Evolutionary conservation across 1,139 yeast genomes (phyloP).

Genomic region (Candida glucosophila): DNA sequence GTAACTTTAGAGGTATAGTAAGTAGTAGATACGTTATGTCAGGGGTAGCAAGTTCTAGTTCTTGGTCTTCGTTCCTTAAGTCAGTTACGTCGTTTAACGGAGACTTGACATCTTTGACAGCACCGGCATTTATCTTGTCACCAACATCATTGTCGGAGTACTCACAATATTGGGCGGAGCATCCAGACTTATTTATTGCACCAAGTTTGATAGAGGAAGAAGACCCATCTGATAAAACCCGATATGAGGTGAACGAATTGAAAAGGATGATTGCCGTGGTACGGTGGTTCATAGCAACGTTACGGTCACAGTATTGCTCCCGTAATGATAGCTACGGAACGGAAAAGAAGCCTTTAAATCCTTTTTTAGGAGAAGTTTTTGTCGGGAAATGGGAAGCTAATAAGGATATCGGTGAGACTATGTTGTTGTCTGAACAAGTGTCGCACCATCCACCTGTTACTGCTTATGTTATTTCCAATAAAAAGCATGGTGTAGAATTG

Average conservation of each 20-base stretch:
- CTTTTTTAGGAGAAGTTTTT: conserved; percentile 87
- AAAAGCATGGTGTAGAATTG: conserved; percentile 54
- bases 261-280: conserved; percentile 72
- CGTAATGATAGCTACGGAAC: conserved; percentile 85
- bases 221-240: conserved; percentile 26
- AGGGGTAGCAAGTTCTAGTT: conserved; percentile 26
- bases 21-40: conserved; percentile 9
- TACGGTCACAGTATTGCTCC: conserved; percentile 88
- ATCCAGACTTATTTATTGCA: conserved; percentile 71
- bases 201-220: conserved; percentile 45
- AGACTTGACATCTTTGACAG: conserved; percentile 86
- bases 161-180: conserved; percentile 91
- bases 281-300: conserved; percentile 84
- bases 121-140: conserved; percentile 95
- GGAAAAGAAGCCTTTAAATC: conserved; percentile 93
- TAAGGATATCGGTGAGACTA: conserved; percentile 55
- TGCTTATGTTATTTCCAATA: conserved; percentile 73
- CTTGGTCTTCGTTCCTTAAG: conserved; percentile 84
- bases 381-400: conserved; percentile 73
- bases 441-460: conserved; percentile 95
- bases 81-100: conserved; percentile 93
- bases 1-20: too few relatives aligned
- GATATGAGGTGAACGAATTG: conserved; percentile 42
- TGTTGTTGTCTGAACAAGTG: conserved; percentile 80
- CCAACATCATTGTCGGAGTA: conserved; percentile 86